Conservation (phyloP, 306 rosid genomes). For the Pueraria montana region DNA sequence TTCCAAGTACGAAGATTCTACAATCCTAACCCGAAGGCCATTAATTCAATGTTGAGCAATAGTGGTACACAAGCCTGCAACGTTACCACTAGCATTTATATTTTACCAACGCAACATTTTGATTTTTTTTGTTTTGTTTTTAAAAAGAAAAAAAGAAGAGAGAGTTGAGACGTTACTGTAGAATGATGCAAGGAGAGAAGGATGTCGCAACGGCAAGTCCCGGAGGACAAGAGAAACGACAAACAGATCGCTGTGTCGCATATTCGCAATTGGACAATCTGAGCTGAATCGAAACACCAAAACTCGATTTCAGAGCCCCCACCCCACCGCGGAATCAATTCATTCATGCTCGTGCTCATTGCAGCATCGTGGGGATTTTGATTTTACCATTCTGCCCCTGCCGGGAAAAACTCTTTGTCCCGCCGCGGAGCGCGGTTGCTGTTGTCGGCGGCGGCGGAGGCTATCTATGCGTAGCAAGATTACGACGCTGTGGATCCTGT, state of each 20-base stretch:
- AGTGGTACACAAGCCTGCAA: not conserved
- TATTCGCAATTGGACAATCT: conserved; percentile 40
- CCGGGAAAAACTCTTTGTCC: not conserved
- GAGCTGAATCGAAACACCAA: not conserved
- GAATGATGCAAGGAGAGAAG: conserved; percentile 43
- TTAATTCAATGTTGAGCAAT: not conserved
- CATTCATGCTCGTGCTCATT: not conserved
- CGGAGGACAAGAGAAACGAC: conserved; percentile 51
- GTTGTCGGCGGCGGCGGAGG: not conserved
- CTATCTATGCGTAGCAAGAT: conserved; percentile 54
- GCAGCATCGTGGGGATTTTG: not conserved
- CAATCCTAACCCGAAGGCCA: not conserved
- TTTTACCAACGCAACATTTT: not conserved
- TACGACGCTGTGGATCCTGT: conserved; percentile 61
- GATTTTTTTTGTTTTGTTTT: not conserved
- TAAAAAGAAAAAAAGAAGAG: not conserved
- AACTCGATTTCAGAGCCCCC: conserved; percentile 38
- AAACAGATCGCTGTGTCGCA: conserved; percentile 48
- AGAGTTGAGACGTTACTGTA: conserved; percentile 28
- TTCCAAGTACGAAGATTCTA: conserved; percentile 31
- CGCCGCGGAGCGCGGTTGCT: not conserved
- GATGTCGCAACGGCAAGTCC: conserved; percentile 43
- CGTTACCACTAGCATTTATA: not conserved
- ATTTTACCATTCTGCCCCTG: conserved; percentile 41
- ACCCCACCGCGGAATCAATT: conserved; percentile 8